Percentiles rank a stretch among this genome's conserved stretches.
These are phyloP conservation scores for Carpinus viminea DNA, from an alignment of 306 rosid genomes.

Conservation along the genomic window DNA sequence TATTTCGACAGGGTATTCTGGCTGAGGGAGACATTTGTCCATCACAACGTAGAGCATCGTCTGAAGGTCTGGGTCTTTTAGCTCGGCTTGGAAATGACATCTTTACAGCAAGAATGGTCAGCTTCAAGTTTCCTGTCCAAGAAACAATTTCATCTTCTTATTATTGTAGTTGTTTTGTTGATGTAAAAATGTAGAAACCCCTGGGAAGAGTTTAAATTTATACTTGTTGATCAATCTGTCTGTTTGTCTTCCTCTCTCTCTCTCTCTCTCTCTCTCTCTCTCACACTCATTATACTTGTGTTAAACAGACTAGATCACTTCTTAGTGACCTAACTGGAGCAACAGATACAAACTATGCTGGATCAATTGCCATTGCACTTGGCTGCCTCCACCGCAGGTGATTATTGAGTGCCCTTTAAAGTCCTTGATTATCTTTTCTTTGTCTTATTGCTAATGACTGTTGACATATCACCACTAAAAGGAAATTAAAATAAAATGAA, in stretches of 20 bases:
- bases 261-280: not conserved
- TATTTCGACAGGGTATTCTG: conserved; percentile 73
- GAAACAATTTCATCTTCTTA: conserved; percentile 17
- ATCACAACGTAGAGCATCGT: conserved; percentile 85
- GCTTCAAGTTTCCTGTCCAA: conserved; percentile 28
- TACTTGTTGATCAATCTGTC: not conserved
- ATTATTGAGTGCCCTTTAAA: conserved; percentile 6
- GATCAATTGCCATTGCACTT: conserved; percentile 89
- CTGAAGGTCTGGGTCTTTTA: conserved; percentile 87
- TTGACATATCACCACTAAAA: too few relatives aligned
- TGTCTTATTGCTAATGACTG: too few relatives aligned
- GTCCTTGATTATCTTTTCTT: not conserved
- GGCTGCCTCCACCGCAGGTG: conserved; percentile 99
- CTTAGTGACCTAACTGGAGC: conserved; percentile 82
- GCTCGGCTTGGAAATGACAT: conserved; percentile 95
- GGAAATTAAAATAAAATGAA: too few relatives aligned
- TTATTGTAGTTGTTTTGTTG: conserved; percentile 21
- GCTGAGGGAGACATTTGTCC: conserved; percentile 89
- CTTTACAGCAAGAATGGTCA: conserved; percentile 93
- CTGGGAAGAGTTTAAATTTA: not conserved
- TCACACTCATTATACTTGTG: conserved; percentile 29
- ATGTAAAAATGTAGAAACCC: not conserved
- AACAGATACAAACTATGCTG: conserved; percentile 69
- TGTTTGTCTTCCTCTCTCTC: conserved; percentile 7
- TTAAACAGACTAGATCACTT: conserved; percentile 74